Conservation (phyloP, 2,329 filamentous ascomycete genomes). For the Fusarium pseudocircinatum region DNA sequence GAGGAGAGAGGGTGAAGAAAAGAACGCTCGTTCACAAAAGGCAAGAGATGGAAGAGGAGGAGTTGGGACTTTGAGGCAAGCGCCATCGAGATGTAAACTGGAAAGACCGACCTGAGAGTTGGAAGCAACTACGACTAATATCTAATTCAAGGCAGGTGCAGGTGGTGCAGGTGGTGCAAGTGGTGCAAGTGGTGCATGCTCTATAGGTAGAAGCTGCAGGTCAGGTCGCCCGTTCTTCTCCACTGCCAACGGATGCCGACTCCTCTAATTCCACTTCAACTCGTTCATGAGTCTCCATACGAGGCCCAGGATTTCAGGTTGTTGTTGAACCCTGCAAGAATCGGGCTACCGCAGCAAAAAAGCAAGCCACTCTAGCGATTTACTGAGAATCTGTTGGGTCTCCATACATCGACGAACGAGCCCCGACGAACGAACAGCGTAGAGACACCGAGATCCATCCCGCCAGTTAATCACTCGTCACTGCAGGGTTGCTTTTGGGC, state of each 20-base stretch:
- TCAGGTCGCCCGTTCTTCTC: conserved; percentile 19
- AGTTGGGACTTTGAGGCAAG: conserved; percentile 4
- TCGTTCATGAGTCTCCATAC: background rate
- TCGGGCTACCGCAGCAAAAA: conserved; percentile 32
- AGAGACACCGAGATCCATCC: conserved; percentile 4
- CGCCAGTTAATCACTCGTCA: conserved; percentile 10
- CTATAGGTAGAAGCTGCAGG: conserved; percentile 5
- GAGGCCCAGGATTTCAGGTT: conserved; percentile 22
- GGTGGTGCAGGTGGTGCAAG: background rate
- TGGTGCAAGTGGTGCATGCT: background rate
- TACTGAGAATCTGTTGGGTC: conserved; percentile 27
- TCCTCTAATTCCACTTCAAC: conserved; percentile 23
- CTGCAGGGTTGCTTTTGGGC: conserved; percentile 31
- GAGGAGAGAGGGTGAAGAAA: conserved; percentile 2
- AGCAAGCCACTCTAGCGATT: conserved; percentile 35
- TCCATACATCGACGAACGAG: conserved; percentile 7
- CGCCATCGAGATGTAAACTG: conserved; percentile 9
- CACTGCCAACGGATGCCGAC: conserved; percentile 22
- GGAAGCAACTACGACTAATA: conserved; percentile 3
- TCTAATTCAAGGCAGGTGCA: conserved; percentile 3
- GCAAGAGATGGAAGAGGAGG: background rate
- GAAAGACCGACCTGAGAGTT: background rate
- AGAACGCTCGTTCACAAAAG: background rate
- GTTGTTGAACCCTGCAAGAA: conserved; percentile 36
- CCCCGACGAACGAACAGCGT: conserved; percentile 14